phyloP scores from a whole-genome alignment of 192 early-diverging fungal species.

The Linnemannia exigua region DNA sequence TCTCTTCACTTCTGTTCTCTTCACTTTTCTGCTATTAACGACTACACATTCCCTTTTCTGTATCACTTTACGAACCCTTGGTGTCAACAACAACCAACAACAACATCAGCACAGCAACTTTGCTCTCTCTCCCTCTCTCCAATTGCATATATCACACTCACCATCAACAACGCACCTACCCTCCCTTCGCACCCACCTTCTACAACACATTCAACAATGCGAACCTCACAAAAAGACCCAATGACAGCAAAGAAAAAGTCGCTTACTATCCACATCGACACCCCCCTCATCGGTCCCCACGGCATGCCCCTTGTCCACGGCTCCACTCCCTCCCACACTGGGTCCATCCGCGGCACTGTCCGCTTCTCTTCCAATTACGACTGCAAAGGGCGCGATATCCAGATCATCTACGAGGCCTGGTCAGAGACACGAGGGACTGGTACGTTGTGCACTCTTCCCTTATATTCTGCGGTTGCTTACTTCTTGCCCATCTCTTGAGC shows the following conservation, averaged over 20 bases:
- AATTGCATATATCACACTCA: background rate
- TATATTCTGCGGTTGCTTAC: background rate
- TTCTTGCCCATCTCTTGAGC: background rate
- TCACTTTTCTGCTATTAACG: background rate
- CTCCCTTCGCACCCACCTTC: background rate
- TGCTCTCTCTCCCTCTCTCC: background rate
- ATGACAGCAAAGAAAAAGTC: constrained; percentile 29
- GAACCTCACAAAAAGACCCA: constrained; percentile 11
- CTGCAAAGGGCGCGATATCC: constrained; percentile 51
- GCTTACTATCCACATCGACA: constrained; percentile 46
- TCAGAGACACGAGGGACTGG: constrained; percentile 26
- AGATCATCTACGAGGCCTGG: constrained; percentile 55
- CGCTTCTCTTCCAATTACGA: constrained; percentile 47
- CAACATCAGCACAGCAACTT: background rate
- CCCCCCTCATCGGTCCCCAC: constrained; percentile 26
- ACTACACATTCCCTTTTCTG: background rate
- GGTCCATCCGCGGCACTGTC: constrained; percentile 36
- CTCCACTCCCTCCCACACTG: constrained; percentile 20
- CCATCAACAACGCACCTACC: background rate
- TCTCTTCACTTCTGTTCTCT: background rate
- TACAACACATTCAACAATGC: constrained; percentile 15
- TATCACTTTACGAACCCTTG: background rate
- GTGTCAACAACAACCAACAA: background rate
- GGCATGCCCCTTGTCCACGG: constrained; percentile 53
- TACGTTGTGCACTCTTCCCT: constrained; percentile 5